Evolutionary conservation across 1,284 basidiomycete genomes (phyloP).

Genomic region (Clitocybe nebularis): DNA sequence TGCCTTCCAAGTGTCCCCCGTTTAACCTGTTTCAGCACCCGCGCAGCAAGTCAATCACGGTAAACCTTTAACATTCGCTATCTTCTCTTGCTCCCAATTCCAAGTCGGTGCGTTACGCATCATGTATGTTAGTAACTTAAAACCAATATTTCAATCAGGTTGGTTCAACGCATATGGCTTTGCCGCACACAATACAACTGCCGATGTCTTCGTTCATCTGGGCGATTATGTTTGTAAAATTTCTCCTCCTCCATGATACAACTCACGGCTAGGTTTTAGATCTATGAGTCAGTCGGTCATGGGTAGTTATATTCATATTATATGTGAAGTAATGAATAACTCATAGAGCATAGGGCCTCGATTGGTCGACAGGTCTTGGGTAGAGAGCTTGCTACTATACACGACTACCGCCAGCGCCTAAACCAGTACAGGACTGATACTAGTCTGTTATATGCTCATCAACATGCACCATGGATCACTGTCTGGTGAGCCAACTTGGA

Average conservation of each 20-base stretch:
- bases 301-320: slow-evolving; percentile 28
- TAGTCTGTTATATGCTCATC: slow-evolving; percentile 45
- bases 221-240: slow-evolving; percentile 53
- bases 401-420: slow-evolving; percentile 60
- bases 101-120: slow-evolving; percentile 34
- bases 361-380: slow-evolving; percentile 48
- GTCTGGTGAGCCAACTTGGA: slow-evolving; percentile 51
- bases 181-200: slow-evolving; percentile 51
- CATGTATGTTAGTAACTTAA: background rate
- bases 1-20: no score
- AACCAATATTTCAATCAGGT: slow-evolving; percentile 29
- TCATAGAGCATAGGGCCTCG: slow-evolving; percentile 26
- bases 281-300: slow-evolving; percentile 48
- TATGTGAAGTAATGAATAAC: background rate
- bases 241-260: slow-evolving; percentile 1
- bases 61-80: slow-evolving; percentile 27
- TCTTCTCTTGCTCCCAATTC: slow-evolving; percentile 60
- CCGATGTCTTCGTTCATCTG: slow-evolving; percentile 61
- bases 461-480: slow-evolving; percentile 53
- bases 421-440: slow-evolving; percentile 58
- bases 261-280: slow-evolving; percentile 27
- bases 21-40: slow-evolving; percentile 31
- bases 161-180: slow-evolving; percentile 69
- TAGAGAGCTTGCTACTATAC: slow-evolving; percentile 56
- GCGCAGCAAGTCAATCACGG: slow-evolving; percentile 21